Evolutionary conservation across 768 basidiomycete genomes (phyloP).

Genomic region (Cyathus striatus): DNA sequence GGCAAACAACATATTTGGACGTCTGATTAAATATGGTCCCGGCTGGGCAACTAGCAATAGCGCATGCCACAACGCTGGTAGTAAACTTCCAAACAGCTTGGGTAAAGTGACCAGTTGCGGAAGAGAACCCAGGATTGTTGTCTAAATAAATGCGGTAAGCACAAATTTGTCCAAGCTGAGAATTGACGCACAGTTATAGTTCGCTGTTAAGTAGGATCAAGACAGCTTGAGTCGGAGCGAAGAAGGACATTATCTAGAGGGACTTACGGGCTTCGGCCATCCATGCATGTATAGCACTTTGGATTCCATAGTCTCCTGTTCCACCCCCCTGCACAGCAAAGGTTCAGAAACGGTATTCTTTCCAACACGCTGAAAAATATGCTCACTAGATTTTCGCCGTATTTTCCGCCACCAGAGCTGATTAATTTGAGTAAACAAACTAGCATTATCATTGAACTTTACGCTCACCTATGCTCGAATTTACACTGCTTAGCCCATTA

Average conservation of each 20-base stretch:
- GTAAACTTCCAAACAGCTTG: slow-evolving; percentile 52
- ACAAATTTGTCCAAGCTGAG: neutral
- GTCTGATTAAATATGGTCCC: slow-evolving; percentile 16
- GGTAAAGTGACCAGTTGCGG: slow-evolving; percentile 23
- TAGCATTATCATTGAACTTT: neutral
- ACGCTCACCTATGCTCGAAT: slow-evolving; percentile 22
- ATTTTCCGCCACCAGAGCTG: slow-evolving; percentile 11
- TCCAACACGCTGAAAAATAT: neutral
- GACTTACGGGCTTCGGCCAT: slow-evolving; percentile 22
- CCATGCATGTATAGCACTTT: slow-evolving; percentile 15
- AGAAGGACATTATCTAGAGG: neutral
- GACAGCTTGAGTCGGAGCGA: too few species aligned
- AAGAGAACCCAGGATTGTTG: slow-evolving; percentile 20
- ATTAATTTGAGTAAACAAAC: neutral
- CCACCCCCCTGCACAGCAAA: slow-evolving; percentile 10
- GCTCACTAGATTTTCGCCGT: slow-evolving; percentile 22
- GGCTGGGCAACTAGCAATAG: slow-evolving; percentile 28
- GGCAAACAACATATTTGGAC: slow-evolving; percentile 20
- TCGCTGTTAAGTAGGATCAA: slow-evolving; percentile 8
- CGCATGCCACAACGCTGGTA: slow-evolving; percentile 45
- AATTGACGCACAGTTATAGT: slow-evolving; percentile 15
- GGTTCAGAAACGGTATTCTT: neutral
- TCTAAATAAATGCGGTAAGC: slow-evolving; percentile 10
- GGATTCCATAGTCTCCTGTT: slow-evolving; percentile 11
- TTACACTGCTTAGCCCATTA: slow-evolving; percentile 16